A percentile compares a stretch with the other conserved stretches of the same genome.
phyloP scores from a whole-genome alignment of 2,329 filamentous ascomycete genomes.

The Trichoderma simmonsii region DNA sequence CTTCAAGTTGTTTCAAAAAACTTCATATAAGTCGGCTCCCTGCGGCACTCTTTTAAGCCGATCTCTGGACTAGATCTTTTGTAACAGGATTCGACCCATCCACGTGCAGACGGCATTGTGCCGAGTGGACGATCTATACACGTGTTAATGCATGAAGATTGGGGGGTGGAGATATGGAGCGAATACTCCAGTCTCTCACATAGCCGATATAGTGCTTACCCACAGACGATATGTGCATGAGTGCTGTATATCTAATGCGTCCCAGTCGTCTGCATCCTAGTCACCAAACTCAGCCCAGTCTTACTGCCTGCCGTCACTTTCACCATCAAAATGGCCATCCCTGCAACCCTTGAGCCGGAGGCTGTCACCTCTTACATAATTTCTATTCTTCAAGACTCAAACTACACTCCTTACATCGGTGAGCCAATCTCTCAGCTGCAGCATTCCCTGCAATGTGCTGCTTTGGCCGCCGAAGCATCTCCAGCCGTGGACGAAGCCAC shows the following conservation, averaged over 20 bases:
- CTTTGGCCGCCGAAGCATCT: not conserved
- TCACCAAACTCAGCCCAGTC: not conserved
- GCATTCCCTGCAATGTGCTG: not conserved
- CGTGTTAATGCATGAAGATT: not conserved
- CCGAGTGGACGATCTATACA: conserved; percentile 7
- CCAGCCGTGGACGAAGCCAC: not conserved
- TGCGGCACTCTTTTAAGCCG: not conserved
- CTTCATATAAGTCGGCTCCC: not conserved
- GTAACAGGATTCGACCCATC: not conserved
- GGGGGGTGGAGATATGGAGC: not conserved
- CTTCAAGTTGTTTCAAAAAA: not conserved
- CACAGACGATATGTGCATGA: not conserved
- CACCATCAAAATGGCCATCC: not conserved
- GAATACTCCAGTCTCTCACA: not conserved
- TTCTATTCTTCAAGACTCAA: not conserved
- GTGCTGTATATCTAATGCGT: not conserved
- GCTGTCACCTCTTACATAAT: not conserved
- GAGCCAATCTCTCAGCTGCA: conserved; percentile 5
- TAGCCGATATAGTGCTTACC: not conserved
- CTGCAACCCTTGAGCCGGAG: not conserved
- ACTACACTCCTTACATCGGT: not conserved
- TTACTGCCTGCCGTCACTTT: not conserved
- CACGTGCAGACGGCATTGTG: not conserved
- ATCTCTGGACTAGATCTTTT: not conserved
- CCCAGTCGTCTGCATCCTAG: not conserved